phyloP scores from a whole-genome alignment of 257 asterid genomes.

The Hygrophila difformis region DNA sequence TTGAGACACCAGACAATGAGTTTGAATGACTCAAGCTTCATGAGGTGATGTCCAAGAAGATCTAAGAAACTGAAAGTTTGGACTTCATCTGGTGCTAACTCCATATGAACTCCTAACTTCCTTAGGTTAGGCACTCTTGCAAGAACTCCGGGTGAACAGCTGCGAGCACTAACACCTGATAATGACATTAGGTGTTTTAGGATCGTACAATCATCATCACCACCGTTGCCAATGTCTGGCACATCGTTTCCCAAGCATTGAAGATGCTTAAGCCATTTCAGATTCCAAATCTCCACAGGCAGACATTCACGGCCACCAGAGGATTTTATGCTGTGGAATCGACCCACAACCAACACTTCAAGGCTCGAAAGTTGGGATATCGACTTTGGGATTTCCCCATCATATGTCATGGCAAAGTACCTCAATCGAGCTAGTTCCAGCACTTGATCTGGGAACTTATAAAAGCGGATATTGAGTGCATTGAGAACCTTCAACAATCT shows the following conservation, averaged over 20 bases:
- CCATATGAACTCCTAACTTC: neutral
- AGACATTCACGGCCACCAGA: neutral
- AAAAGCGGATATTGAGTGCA: neutral
- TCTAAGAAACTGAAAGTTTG: neutral
- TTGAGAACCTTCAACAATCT: neutral
- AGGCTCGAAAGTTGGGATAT: neutral
- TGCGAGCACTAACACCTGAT: neutral
- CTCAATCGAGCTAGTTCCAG: neutral
- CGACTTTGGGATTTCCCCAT: neutral
- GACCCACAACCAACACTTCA: neutral
- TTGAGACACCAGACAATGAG: neutral
- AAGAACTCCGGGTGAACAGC: neutral
- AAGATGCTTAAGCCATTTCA: constrained; percentile 13
- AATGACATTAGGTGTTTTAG: neutral
- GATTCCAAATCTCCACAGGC: neutral
- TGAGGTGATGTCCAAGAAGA: neutral
- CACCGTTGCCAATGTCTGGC: neutral
- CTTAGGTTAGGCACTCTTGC: neutral
- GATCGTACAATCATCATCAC: neutral
- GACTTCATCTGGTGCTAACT: neutral
- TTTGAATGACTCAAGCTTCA: neutral
- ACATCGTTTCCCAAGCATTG: constrained; percentile 5
- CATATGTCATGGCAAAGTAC: neutral
- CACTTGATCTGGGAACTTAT: neutral
- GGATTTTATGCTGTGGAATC: neutral